Conservation (phyloP, 768 basidiomycete genomes). For the Myochromella boudieri region DNA sequence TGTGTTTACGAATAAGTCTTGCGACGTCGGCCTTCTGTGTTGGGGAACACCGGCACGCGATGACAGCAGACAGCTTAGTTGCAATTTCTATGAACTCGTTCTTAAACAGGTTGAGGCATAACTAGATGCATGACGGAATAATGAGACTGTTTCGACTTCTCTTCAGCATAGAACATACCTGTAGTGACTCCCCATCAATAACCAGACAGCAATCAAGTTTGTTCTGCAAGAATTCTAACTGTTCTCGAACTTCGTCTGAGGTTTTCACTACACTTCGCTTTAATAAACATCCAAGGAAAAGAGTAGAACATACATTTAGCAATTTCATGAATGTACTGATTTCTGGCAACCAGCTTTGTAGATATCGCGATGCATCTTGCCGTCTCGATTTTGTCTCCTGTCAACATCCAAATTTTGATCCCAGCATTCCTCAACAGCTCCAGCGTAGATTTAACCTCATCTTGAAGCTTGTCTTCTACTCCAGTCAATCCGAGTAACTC, state of each 20-base stretch:
- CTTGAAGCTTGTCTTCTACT: constrained; percentile 99
- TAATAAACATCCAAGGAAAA: constrained; percentile 4
- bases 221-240: constrained; percentile 90
- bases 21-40: constrained; percentile 99
- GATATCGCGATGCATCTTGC: constrained; percentile 98
- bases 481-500: constrained; percentile 94
- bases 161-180: constrained; percentile 48
- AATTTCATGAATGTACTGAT: constrained; percentile 97
- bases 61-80: constrained; percentile 93
- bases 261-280: constrained; percentile 67
- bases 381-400: constrained; percentile 98
- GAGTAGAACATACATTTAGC: constrained; percentile 65
- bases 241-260: constrained; percentile 75
- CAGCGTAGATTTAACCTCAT: constrained; percentile 91
- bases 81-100: constrained; percentile 96
- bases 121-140: constrained; percentile 41
- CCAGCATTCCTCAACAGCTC: constrained; percentile 94
- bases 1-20: constrained; percentile 83
- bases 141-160: no score
- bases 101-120: constrained; percentile 88
- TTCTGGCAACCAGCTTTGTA: constrained; percentile 91
- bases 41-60: constrained; percentile 97
- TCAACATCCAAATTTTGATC: constrained; percentile 99
- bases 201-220: constrained; percentile 98
- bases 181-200: constrained; percentile 95